Conservation (phyloP, 257 asterid genomes). For the Echites panduratus region DNA sequence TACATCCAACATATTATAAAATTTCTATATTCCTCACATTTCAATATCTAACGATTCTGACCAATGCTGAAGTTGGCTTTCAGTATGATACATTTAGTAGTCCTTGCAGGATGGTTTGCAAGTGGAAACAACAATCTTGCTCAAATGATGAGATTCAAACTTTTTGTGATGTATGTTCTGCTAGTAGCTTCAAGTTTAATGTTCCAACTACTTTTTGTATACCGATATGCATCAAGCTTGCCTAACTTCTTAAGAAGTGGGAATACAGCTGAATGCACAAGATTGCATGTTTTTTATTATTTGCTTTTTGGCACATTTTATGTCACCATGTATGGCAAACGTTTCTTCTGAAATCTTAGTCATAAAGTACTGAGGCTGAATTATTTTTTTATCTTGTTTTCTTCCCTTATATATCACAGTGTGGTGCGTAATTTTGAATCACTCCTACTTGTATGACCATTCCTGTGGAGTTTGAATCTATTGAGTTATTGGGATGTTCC, state of each 20-base stretch:
- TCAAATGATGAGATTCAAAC: background rate
- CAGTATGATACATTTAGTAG: background rate
- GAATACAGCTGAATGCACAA: background rate
- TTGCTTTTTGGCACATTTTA: background rate
- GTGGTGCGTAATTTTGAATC: background rate
- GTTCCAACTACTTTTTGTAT: background rate
- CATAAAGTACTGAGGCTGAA: background rate
- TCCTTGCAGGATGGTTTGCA: constrained; percentile 11
- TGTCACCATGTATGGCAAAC: background rate
- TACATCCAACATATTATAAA: background rate
- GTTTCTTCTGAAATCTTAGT: background rate
- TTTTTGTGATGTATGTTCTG: background rate
- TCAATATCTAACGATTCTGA: background rate
- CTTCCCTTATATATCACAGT: background rate
- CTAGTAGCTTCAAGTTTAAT: background rate
- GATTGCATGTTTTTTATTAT: background rate
- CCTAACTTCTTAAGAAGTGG: background rate
- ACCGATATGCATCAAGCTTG: background rate
- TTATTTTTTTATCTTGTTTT: background rate
- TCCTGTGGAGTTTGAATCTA: background rate
- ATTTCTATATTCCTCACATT: background rate
- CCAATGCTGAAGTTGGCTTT: background rate
- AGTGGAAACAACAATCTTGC: background rate
- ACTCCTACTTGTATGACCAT: background rate
- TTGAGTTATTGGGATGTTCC: background rate